phyloP scores from a whole-genome alignment of 805 yeast genomes.

The Brettanomyces sp. region DNA sequence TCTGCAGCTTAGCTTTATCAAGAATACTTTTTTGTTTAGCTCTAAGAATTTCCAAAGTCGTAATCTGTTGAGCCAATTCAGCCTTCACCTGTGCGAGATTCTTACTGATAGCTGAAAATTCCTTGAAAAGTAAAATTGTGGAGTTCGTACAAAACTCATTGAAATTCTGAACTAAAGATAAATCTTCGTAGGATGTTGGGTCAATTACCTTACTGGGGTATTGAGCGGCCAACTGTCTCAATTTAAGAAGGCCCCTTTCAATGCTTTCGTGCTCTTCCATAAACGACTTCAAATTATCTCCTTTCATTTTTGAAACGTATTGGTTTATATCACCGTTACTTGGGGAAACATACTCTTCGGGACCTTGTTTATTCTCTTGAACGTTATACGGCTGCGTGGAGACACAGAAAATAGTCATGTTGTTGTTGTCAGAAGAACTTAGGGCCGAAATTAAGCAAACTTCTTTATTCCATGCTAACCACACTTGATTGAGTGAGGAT shows the following conservation, averaged over 20 bases:
- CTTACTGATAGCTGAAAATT: constrained; percentile 9
- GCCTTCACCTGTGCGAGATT: constrained; percentile 11
- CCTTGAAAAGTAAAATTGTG: constrained; percentile 12
- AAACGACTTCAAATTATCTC: constrained; percentile 2
- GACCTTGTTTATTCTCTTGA: no score
- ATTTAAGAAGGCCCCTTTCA: constrained; percentile 3
- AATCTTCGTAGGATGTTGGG: constrained; percentile 8
- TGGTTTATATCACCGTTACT: neutral
- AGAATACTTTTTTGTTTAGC: constrained; percentile 9
- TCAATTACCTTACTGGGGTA: constrained; percentile 5
- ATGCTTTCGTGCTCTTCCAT: neutral
- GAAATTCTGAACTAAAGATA: constrained; percentile 8
- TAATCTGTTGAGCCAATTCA: constrained; percentile 20
- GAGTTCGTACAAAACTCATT: constrained; percentile 11
- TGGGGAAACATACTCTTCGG: neutral
- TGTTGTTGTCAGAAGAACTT: neutral
- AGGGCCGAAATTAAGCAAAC: constrained; percentile 10
- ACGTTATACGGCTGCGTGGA: no score
- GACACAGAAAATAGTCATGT: neutral
- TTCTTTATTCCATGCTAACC: constrained; percentile 18
- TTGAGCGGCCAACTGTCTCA: constrained; percentile 5
- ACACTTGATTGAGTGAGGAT: constrained; percentile 12
- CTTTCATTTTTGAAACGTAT: constrained; percentile 2
- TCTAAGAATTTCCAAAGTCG: constrained; percentile 8
- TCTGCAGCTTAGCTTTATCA: constrained; percentile 11